These are phyloP conservation scores for Xylaria telfairii DNA, from an alignment of 495 filamentous ascomycete species.

Conservation along the genomic window DNA sequence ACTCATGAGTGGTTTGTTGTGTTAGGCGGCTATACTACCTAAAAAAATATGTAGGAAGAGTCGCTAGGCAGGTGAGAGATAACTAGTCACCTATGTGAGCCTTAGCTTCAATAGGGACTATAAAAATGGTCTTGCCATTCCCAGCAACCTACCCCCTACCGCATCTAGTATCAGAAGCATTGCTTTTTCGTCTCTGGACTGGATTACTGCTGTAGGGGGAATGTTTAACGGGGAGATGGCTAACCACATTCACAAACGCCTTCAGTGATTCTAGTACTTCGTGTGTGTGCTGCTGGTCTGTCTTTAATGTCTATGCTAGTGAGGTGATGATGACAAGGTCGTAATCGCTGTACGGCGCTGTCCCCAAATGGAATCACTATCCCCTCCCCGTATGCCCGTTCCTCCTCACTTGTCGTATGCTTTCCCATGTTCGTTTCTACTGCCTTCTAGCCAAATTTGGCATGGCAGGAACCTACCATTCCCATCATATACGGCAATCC, in stretches of 20 bases:
- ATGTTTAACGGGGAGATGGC: not conserved
- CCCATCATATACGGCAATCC: constrained; percentile 13
- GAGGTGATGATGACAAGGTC: constrained; percentile 19
- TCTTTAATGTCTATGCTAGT: constrained; percentile 28
- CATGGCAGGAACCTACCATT: not conserved
- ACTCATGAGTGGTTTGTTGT: not conserved
- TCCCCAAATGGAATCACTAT: constrained; percentile 19
- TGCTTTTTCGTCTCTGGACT: not conserved
- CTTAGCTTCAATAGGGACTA: not conserved
- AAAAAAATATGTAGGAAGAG: not conserved
- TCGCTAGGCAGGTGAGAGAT: not conserved
- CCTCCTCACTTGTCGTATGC: not conserved
- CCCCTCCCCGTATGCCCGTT: constrained; percentile 11
- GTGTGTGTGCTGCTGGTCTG: constrained; percentile 12
- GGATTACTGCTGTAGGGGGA: not conserved
- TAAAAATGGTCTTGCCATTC: not conserved
- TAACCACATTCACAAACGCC: constrained; percentile 12
- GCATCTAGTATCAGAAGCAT: not conserved
- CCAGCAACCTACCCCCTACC: not conserved
- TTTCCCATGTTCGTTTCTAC: constrained; percentile 3
- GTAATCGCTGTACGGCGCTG: not conserved
- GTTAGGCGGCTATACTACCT: not conserved
- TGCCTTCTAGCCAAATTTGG: constrained; percentile 11
- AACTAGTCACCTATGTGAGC: not conserved
- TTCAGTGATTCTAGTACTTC: not conserved